Percentiles rank a stretch among this genome's conserved stretches.
These are phyloP conservation scores for Gamarada debralockiae DNA, from an alignment of 495 filamentous ascomycete genomes.

Conservation along the genomic window DNA sequence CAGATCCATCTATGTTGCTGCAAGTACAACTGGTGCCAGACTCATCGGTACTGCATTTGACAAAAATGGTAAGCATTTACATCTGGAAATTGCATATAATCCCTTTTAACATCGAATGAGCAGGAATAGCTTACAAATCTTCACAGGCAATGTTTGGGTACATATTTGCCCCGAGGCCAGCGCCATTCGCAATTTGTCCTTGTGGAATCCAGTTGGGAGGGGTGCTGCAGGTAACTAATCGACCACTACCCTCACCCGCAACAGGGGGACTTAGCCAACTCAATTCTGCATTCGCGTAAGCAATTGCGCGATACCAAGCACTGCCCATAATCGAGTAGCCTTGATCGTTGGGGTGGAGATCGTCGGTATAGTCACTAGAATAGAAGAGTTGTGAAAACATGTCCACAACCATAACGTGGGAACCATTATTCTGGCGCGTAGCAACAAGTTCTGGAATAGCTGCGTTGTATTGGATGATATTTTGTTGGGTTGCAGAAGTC, in stretches of 20 bases:
- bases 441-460: slow-evolving; percentile 25
- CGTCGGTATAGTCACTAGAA: slow-evolving; percentile 22
- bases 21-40: too few species aligned
- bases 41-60: too few species aligned
- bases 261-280: slow-evolving; percentile 33
- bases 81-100: too few species aligned
- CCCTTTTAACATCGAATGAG: too few species aligned
- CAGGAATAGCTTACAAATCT: neutral
- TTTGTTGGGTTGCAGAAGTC: slow-evolving; percentile 25
- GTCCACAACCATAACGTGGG: slow-evolving; percentile 29
- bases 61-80: too few species aligned
- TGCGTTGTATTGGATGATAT: slow-evolving; percentile 26
- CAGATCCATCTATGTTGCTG: too few species aligned
- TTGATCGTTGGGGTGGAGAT: slow-evolving; percentile 38
- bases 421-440: slow-evolving; percentile 17
- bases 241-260: neutral
- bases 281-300: slow-evolving; percentile 27
- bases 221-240: neutral
- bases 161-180: neutral
- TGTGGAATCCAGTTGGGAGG: neutral
- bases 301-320: slow-evolving; percentile 37
- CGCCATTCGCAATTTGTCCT: slow-evolving; percentile 8
- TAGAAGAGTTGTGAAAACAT: slow-evolving; percentile 27
- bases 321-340: slow-evolving; percentile 44
- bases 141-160: neutral